These are phyloP conservation scores for Candida labiduridarum DNA, from an alignment of 1,139 yeast genomes.

Conservation along the genomic window DNA sequence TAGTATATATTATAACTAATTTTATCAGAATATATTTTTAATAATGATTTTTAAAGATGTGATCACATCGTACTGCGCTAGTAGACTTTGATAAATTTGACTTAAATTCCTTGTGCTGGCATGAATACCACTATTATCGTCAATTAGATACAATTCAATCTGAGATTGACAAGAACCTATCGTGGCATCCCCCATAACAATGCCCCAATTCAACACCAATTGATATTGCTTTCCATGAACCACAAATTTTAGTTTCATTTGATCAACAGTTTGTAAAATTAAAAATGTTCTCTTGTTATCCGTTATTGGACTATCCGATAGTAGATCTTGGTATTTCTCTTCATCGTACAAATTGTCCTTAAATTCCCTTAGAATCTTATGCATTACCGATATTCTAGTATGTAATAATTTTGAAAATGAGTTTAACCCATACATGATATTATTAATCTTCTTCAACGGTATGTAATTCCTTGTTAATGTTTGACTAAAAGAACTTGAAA, in stretches of 20 bases:
- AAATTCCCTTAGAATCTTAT: constrained; percentile 23
- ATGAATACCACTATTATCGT: constrained; percentile 7
- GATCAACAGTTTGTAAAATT: constrained; percentile 23
- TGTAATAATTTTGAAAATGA: constrained; percentile 31
- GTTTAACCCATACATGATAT: constrained; percentile 34
- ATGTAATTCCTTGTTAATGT: constrained; percentile 26
- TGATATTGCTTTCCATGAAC: constrained; percentile 10
- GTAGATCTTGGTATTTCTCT: constrained; percentile 4
- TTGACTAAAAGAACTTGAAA: constrained; percentile 27
- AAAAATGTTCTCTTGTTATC: constrained; percentile 22
- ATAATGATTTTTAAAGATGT: constrained; percentile 27
- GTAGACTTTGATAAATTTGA: constrained; percentile 24
- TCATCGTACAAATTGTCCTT: constrained; percentile 12
- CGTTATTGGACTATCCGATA: constrained; percentile 4
- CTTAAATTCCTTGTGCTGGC: constrained; percentile 13
- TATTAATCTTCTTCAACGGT: constrained; percentile 29
- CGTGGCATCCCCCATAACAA: constrained; percentile 24
- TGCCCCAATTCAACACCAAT: constrained; percentile 30
- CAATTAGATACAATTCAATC: constrained; percentile 18
- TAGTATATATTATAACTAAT: background rate
- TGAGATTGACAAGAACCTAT: constrained; percentile 32
- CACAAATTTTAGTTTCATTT: constrained; percentile 20
- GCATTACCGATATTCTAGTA: constrained; percentile 22
- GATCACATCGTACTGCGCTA: constrained; percentile 28
- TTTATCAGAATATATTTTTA: constrained; percentile 21